Evolutionary conservation across 2,329 filamentous ascomycete species (phyloP).

Genomic region (Penicillium sp.): DNA sequence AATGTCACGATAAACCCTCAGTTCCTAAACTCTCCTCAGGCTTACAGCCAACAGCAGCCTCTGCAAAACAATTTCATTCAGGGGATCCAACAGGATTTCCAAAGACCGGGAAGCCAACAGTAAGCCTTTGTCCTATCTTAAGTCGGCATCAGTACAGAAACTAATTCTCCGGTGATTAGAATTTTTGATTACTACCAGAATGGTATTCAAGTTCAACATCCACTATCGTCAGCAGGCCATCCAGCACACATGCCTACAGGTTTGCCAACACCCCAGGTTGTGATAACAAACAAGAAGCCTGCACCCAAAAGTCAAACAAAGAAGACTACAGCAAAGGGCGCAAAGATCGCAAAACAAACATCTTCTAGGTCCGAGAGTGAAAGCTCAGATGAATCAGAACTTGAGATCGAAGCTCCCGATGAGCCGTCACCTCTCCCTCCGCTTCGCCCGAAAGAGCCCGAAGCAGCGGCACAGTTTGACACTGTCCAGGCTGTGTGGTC

Average conservation of each 20-base stretch:
- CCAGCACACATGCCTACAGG: background rate
- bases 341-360: constrained; percentile 9
- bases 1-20: constrained; percentile 42
- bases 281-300: constrained; percentile 19
- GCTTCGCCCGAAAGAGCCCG: constrained; percentile 53
- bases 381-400: constrained; percentile 51
- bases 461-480: constrained; percentile 59
- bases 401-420: constrained; percentile 54
- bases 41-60: constrained; percentile 23
- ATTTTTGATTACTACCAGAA: constrained; percentile 32
- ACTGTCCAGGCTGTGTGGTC: constrained; percentile 63
- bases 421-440: constrained; percentile 58
- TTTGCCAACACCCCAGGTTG: constrained; percentile 12
- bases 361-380: constrained; percentile 50
- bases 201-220: constrained; percentile 26
- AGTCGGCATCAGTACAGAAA: background rate
- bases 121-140: constrained; percentile 14
- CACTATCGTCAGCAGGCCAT: constrained; percentile 9
- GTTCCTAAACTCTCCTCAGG: constrained; percentile 34
- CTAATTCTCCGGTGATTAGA: constrained; percentile 4
- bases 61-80: constrained; percentile 33
- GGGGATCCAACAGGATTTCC: constrained; percentile 28
- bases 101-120: constrained; percentile 30
- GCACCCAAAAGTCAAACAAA: constrained; percentile 21
- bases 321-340: constrained; percentile 10